phyloP scores from a whole-genome alignment of 768 basidiomycete species.

The Trametes cinnabarina region DNA sequence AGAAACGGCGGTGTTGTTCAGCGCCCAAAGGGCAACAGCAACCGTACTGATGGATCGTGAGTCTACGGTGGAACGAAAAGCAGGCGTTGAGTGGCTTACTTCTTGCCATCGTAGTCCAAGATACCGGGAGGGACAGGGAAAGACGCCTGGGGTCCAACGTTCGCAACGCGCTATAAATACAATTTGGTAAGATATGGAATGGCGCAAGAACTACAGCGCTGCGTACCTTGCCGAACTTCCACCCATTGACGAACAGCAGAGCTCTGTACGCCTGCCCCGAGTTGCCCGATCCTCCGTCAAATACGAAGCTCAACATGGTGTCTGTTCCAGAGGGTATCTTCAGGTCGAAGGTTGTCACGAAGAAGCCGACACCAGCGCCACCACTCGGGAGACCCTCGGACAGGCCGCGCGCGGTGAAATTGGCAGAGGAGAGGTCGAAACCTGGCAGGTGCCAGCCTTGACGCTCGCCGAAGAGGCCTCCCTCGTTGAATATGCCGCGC shows the following conservation, averaged over 20 bases:
- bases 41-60: conserved; percentile 23
- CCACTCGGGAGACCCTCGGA: conserved; percentile 55
- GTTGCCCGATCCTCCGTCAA: conserved; percentile 41
- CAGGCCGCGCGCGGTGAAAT: conserved; percentile 58
- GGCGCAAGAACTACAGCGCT: no score
- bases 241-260: conserved; percentile 78
- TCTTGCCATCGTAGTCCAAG: conserved; percentile 65
- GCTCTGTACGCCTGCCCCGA: conserved; percentile 67
- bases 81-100: conserved; percentile 44
- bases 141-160: conserved; percentile 59
- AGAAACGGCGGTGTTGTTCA: conserved; percentile 47
- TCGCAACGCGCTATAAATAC: conserved; percentile 29
- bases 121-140: conserved; percentile 87
- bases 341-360: conserved; percentile 70
- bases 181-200: no score
- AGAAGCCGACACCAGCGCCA: conserved; percentile 76
- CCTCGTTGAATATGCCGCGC: conserved; percentile 46
- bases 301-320: conserved; percentile 68
- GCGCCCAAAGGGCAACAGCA: conserved; percentile 66
- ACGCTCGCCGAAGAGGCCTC: conserved; percentile 44
- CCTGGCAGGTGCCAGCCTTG: conserved; percentile 51
- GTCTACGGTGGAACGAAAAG: neutral
- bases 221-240: conserved; percentile 83
- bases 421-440: conserved; percentile 49
- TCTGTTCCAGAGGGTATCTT: conserved; percentile 60